Base-by-base conservation (phyloP, 2,329 filamentous ascomycete genomes). In the Aspergillus costaricaensis region DNA sequence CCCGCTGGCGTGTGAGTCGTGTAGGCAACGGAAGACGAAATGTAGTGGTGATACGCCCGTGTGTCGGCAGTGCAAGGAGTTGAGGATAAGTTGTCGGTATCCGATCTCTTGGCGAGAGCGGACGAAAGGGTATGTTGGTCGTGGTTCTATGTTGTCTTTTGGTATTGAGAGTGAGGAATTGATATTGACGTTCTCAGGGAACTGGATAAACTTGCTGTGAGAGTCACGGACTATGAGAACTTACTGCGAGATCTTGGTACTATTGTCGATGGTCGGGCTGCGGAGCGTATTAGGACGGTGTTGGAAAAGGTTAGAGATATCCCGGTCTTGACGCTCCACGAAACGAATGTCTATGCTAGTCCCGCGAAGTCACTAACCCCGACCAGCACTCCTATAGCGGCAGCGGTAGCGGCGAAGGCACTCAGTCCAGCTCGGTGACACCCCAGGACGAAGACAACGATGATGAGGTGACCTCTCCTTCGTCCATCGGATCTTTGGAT, bases 1-100 rank as follows among this genome's bases (percentile, higher is more conserved):
- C 30, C 68, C 72, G n/a, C 63, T 72, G 48, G 77, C 78, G 14
- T 80, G 78, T 52, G 75, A 79, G 65, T 74, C 76, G 19, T 80
- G 78, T 59, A 71, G 75, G 14, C 70, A 72, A 50, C 68, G 77
- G 17, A 80, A 80, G 64, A 78, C 73, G n/a, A 80, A 79, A 67
- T 80, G 78, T 63, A 76, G 73, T 58, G 78, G 78, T 9, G 75
- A 78, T 58, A 72, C 72, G 12, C 78, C 78, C 2, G 63, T 72
- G 36, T 80, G 78, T 58, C 66, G 72, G 50, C 75, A 79, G 59
- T 80, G 78, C 53, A 69, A 71, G 57, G 75, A 79, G 44, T 66
- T 77, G 43, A 72, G 72, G 44, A 67, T 74, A 36, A 43, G 56
- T 12, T 80, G 78, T 67, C 68, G 70, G 19, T 80, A 80, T 65